Evolutionary conservation across 106 monocot genomes (phyloP), one percentile per base, ranked within the genome.

Genomic region (Allium cepa): DNA sequence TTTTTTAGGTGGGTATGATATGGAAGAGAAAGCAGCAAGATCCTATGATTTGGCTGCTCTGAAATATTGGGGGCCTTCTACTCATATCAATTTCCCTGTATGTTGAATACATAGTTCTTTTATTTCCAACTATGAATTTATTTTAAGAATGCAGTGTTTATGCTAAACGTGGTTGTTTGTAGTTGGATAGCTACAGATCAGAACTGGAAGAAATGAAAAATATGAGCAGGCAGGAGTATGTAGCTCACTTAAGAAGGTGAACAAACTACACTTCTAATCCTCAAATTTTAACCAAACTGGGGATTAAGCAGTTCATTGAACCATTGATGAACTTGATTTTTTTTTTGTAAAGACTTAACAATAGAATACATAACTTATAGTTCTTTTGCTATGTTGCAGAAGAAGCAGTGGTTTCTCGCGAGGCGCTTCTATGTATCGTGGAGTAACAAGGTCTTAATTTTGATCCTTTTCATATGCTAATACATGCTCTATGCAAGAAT

Each of bases 21-120:
- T 87, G 89, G 96, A 97, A 69, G 92, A 92, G 75, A 97, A 92
- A 76, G 96, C 96, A 69, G 96, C 96, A 60, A 89, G 92, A 79
- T 84, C 96, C 64, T 97, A 97, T 71, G 96, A 97, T 65, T 77
- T 97, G 82, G 96, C 96, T 49, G 96, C 96, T 62, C 84, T 97
- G 16, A 97, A 97, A 69, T 97, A 97, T 68, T 97, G 96, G 96
- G 96, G 96, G 26, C 71, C 96, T 75, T 89, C 92, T 15, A 97
- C 89, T 36, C 96, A 97, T 74, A 92, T 92, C 75, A 97, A 97
- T 83, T 97, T 97, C 73, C 80, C 86, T 18, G 96, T 97, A 91
- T 18, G 67, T 46, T 46, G 47, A 16, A 17, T 58, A 27, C 36
- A 36, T 36, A 3, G 36, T 36, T 36, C 36, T 36, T 36, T 5